phyloP scores from a whole-genome alignment of 257 asterid species.

The Verbascum thapsus region DNA sequence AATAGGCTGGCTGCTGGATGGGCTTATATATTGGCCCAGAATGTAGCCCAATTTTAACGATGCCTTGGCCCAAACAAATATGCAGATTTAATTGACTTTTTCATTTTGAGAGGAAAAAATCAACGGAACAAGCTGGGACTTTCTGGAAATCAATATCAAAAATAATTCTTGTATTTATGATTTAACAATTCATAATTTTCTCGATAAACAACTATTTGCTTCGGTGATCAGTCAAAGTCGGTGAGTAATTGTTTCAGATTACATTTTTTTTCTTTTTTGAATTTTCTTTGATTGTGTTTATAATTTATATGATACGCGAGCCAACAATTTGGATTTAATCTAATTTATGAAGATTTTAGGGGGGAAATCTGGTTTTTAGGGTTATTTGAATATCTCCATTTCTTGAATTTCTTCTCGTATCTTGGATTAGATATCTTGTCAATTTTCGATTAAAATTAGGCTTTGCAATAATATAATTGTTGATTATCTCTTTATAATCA shows the following conservation, averaged over 20 bases:
- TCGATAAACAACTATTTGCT: neutral
- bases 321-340: neutral
- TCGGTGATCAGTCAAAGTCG: conserved; percentile 18
- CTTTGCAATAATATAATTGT: conserved; percentile 12
- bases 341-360: neutral
- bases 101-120: neutral
- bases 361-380: no score
- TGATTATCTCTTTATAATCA: neutral
- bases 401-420: neutral
- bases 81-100: conserved; percentile 4
- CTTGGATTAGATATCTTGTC: neutral
- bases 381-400: neutral
- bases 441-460: conserved; percentile 15
- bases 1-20: no score
- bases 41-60: neutral
- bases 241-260: conserved; percentile 19
- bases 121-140: conserved; percentile 29
- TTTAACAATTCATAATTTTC: neutral
- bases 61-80: conserved; percentile 15
- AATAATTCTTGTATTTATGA: no score
- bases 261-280: neutral
- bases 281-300: conserved; percentile 18
- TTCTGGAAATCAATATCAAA: conserved; percentile 28
- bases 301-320: neutral
- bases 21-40: neutral